Evolutionary conservation across 2,329 filamentous ascomycete genomes (phyloP), one percentile per base, ranked within the genome.

Genomic region (Penicillium olsonii): DNA sequence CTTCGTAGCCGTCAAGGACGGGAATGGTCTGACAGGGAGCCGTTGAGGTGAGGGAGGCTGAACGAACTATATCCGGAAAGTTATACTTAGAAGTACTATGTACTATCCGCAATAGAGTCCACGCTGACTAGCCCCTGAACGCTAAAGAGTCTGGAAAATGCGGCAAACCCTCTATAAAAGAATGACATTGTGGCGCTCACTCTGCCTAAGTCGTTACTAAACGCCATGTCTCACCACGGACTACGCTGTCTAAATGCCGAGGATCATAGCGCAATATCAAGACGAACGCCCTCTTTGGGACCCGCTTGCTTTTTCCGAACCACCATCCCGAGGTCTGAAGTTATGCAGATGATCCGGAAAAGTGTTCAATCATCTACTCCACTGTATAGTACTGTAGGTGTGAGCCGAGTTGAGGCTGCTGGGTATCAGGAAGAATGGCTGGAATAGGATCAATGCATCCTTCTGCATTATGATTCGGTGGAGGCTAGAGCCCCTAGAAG

Each of bases 221-320:
- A 38, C 55, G 55, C 50, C 53, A 55, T 55, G 55, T 57, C 43
- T 57, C 50, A 57, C 37, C 12, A 35, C 4, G 11, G n/a, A 34
- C 31, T 31, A 31, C 9, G 5, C 9, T 31, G 14, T 11, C 29
- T 17, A 27, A 41, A 18, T 18, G 38, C 17, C 26, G 9, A 42
- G 14, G 18, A 33, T 27, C 17, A 19, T 20, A 31, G 18, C 26
- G 37, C 39, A 34, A 47, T 31, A 10, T 35, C 33, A 35, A 35
- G 35, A 22, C 35, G 26, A 47, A 47, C 37, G 9, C 26, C 26
- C 26, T 29, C 14, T 31, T 14, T 31, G 18, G 22, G 34, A 33
- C 29, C 17, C 27, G 44, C 35, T 27, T 45, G 18, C 22, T 4
- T 35, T 31, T 33, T 22, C 42, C 31, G 40, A 20, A n/a, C n/a